phyloP scores from a whole-genome alignment of 1,139 yeast species.

The Taphrina wiesneri region DNA sequence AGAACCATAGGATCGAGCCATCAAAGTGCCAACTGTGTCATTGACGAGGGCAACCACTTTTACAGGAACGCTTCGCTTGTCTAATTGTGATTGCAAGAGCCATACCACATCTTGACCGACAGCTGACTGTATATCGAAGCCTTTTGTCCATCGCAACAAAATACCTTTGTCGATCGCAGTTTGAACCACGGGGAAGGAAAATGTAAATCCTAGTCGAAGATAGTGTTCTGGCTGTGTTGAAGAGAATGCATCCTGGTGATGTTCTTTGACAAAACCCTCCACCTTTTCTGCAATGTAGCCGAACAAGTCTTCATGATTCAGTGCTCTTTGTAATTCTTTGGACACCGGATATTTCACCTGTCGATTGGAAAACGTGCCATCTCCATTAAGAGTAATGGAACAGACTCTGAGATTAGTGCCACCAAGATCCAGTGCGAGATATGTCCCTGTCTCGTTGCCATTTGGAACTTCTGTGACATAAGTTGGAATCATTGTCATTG shows the following conservation, averaged over 20 bases:
- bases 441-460: conserved; percentile 77
- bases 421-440: conserved; percentile 81
- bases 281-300: conserved; percentile 71
- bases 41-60: conserved; percentile 84
- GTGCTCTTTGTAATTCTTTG: conserved; percentile 63
- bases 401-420: conserved; percentile 90
- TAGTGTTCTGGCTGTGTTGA: conserved; percentile 42
- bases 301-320: conserved; percentile 60
- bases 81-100: conserved; percentile 67
- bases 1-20: conserved; percentile 78
- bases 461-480: conserved; percentile 72
- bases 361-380: conserved; percentile 68
- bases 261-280: conserved; percentile 59
- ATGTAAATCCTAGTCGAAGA: conserved; percentile 83
- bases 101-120: conserved; percentile 80
- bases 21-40: conserved; percentile 90
- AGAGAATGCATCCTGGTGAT: conserved; percentile 56
- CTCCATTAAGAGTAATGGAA: conserved; percentile 75
- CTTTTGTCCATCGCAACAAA: conserved; percentile 92
- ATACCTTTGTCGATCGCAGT: conserved; percentile 74
- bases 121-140: conserved; percentile 79
- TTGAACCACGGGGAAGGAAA: conserved; percentile 88
- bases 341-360: conserved; percentile 79
- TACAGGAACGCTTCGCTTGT: conserved; percentile 61
- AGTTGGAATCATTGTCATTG: conserved; percentile 42